Base-by-base conservation (phyloP, 2,329 filamentous ascomycete species). In the Stachybotrys echinatus region DNA sequence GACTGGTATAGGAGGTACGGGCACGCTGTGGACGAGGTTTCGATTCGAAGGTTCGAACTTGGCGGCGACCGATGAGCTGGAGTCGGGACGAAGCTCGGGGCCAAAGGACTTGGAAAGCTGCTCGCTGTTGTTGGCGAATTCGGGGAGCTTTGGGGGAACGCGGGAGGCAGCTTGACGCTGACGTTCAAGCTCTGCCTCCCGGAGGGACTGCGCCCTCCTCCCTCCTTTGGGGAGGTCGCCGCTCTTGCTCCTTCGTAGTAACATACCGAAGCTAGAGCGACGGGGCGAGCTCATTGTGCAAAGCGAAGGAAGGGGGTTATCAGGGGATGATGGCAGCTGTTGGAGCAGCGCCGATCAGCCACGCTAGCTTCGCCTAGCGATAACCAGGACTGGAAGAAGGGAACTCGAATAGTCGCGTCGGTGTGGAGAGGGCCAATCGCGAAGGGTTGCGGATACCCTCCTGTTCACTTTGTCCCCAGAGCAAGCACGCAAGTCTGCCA, bases 171-270 rank as follows among this genome's bases (percentile, higher is more conserved):
- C 69, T 58, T 76, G 71, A 56, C 74, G 74, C 63, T 77, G 74
- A 55, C 75, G 74, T 61, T 77, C 73, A 50, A 75, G 66, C 61
- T 79, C 75, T 55, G 73, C 73, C 58, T 77, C 74, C 57, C 69
- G 71, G 57, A 70, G 58, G 56, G 79, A 74, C 68, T 82, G 76
- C 62, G 72, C 74, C 73, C 83, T 85, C 68, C 77, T 83, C 66
- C 74, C 75, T 55, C 73, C 74, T 58, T 80, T 81, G 58, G 76
- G 77, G 51, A 87, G 65, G 56, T 88, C 84, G 52, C 79, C 79
- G 51, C 84, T 87, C 65, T 87, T 88, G 64, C 79, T 80, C 58
- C 85, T 81, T 68, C 83, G 79, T 54, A 88, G 76, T 63, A 88
- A 79, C 69, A 79, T 78, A 61, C 75, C 74, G 69, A 80, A 71